Base-by-base conservation (phyloP, 805 yeast species). In the Wickerhamomyces bisporus region DNA sequence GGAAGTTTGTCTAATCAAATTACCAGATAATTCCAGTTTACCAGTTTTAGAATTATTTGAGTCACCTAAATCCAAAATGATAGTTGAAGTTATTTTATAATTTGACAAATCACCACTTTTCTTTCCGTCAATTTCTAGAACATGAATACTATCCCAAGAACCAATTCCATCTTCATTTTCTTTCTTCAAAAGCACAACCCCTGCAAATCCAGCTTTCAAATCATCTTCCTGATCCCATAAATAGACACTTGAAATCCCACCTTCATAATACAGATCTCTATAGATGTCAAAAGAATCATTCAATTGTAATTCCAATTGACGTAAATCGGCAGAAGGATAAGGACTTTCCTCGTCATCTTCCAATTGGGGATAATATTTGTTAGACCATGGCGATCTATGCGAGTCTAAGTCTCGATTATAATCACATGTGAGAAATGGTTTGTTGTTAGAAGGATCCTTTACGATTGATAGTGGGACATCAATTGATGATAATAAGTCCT, bases 371-470 rank as follows among this genome's bases (percentile, higher is more conserved):
- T 70, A 74, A 62, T 85, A 91, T 43, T 70, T 69, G 57, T 87
- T 87, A 16, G 86, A 73, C 87, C 91, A 88, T 6, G 98, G 98
- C 0, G 95, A 85, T 50, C 98, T 73, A 62, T 74, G 85, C 16
- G 89, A 80, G 61, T 91, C 98, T 7, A 95, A 89, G 56, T 91
- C 98, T 49, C 98, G 73, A 62, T 91, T 91, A 60, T 91, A 91
- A 60, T 91, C 98, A 63, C 98, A 91, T 36, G 89, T 76, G 40
- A 91, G 70, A 57, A 71, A 91, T 41, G 73, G 74, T 61, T 83
- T 83, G 10, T 85, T 85, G 2, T 38, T 32, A 21, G 55, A 47
- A 7, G 46, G 41, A 35, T 53, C 58, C 23, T 43, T 42, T 2
- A 57, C 43, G 30, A 75, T 65, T 28, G 66, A 62, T 49, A 91